Conservation (phyloP, 805 yeast species). For the Pichia nanzhaoensis region DNA sequence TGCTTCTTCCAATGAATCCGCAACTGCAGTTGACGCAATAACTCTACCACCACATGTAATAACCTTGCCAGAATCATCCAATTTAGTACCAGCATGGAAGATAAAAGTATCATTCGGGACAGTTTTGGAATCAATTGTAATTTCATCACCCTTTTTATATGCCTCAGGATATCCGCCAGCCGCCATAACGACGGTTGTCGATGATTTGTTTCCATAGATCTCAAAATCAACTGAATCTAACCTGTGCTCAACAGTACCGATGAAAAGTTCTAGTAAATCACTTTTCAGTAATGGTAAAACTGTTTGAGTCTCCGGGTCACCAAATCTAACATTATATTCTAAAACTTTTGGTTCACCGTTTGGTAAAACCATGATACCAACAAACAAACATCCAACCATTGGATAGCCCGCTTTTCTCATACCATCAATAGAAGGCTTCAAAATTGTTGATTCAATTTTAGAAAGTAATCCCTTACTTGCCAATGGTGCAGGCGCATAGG, state of each 20-base stretch:
- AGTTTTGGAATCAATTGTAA: constrained; percentile 41
- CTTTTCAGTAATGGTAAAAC: constrained; percentile 83
- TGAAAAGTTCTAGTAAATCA: constrained; percentile 87
- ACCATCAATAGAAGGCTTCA: constrained; percentile 90
- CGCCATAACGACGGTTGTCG: constrained; percentile 92
- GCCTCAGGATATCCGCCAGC: constrained; percentile 96
- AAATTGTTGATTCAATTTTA: constrained; percentile 64
- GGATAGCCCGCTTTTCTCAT: constrained; percentile 95
- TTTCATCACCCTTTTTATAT: constrained; percentile 81
- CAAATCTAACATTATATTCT: constrained; percentile 96
- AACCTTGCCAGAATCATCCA: constrained; percentile 39
- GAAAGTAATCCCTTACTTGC: constrained; percentile 71
- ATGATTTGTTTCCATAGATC: constrained; percentile 49
- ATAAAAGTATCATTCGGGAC: constrained; percentile 58
- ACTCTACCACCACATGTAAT: constrained; percentile 96
- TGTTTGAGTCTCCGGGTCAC: constrained; percentile 99
- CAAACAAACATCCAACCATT: constrained; percentile 90
- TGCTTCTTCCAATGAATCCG: constrained; percentile 66
- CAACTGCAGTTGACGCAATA: constrained; percentile 87
- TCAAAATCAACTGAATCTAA: constrained; percentile 70
- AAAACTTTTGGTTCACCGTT: constrained; percentile 81
- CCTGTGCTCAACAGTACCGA: constrained; percentile 92
- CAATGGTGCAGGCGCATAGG: constrained; percentile 96
- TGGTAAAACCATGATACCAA: constrained; percentile 89
- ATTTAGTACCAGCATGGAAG: constrained; percentile 94